Base-by-base conservation (phyloP, 176 grass and related monocot genomes). In the Paspalum notatum region DNA sequence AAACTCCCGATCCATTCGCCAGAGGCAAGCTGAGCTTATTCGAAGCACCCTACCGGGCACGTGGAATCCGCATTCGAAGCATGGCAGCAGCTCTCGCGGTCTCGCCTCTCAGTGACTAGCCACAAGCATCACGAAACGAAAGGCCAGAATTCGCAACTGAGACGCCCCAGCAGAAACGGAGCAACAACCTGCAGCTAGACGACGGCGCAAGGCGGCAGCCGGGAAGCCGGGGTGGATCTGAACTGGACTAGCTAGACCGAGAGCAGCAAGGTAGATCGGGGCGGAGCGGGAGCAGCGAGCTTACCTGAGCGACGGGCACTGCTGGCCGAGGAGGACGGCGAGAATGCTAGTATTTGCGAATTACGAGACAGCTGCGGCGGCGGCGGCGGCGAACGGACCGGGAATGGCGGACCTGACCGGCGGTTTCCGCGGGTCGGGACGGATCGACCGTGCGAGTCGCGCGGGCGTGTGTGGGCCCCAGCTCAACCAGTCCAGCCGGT, bases 181-280 rank as follows among this genome's bases (percentile, higher is more conserved):
- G 58, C 25, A 25, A 9, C 20, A 56, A 9, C 54, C 54, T 6
- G 20, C 20, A 9, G 57, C 56, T 9, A 38, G 50, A 76, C 59
- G 62, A 24, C 62, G 62, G 51, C 24, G 21, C 24, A 16, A 43
- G 72, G 66, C 2, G 8, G 66, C 38, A 15, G 69, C 17, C 45
- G 52, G 10, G 32, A 15, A 37, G 9, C 82, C 17, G 24, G 60
- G 15, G 60, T 48, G 82, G 74, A 85, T 85, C 83, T 42, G 66
- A 22, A 5, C 66, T n/a, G 26, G 9, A 16, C 66, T 8, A 3
- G 32, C 32, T 32, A 46, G 4, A 9, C 64, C 39, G 3, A n/a
- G 54, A 71, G 55, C 46, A 72, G 25, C 15, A 3, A 7, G 13
- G 37, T 6, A 37, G 66, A 79, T 79, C 75, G 56, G 56, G 57